Conservation (phyloP, 2,329 filamentous ascomycete genomes). For the Arthrobotrys megalospora region DNA sequence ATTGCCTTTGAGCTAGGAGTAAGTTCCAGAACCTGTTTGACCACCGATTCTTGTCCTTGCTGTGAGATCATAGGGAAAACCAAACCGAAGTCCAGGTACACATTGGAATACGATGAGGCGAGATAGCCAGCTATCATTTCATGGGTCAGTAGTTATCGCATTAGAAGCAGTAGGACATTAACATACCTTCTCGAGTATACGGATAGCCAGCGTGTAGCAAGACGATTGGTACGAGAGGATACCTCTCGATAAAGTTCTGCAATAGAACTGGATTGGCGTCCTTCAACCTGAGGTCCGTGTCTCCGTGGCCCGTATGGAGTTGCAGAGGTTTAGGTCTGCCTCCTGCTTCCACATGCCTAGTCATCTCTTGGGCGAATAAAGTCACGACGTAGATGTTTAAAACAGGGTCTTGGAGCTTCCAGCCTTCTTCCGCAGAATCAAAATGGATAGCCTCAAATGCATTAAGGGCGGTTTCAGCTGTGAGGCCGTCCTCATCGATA, state of each 20-base stretch:
- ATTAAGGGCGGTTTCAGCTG: background rate
- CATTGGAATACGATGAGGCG: conserved; percentile 82
- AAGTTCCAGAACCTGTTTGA: conserved; percentile 80
- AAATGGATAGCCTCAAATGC: conserved; percentile 13
- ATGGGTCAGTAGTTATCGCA: background rate
- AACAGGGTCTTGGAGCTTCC: conserved; percentile 63
- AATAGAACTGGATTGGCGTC: conserved; percentile 82
- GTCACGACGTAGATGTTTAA: conserved; percentile 60
- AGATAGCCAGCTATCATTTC: conserved; percentile 76
- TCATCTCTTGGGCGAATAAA: conserved; percentile 61
- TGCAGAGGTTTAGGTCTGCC: conserved; percentile 79
- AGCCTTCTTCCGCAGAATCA: conserved; percentile 62
- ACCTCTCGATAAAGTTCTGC: conserved; percentile 79
- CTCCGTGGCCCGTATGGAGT: conserved; percentile 86
- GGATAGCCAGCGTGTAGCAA: conserved; percentile 86
- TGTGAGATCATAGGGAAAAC: conserved; percentile 84
- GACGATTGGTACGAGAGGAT: conserved; percentile 80
- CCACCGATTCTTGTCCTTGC: conserved; percentile 79
- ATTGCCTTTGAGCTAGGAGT: conserved; percentile 63
- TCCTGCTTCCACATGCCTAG: conserved; percentile 70
- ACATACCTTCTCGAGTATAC: conserved; percentile 76
- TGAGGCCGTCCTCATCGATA: conserved; percentile 67
- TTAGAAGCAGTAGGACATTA: background rate
- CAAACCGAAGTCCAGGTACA: conserved; percentile 86
- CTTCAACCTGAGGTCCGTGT: conserved; percentile 80